These are phyloP conservation scores for Penicillium polonicum DNA, from an alignment of 2,329 filamentous ascomycete genomes.

Conservation along the genomic window DNA sequence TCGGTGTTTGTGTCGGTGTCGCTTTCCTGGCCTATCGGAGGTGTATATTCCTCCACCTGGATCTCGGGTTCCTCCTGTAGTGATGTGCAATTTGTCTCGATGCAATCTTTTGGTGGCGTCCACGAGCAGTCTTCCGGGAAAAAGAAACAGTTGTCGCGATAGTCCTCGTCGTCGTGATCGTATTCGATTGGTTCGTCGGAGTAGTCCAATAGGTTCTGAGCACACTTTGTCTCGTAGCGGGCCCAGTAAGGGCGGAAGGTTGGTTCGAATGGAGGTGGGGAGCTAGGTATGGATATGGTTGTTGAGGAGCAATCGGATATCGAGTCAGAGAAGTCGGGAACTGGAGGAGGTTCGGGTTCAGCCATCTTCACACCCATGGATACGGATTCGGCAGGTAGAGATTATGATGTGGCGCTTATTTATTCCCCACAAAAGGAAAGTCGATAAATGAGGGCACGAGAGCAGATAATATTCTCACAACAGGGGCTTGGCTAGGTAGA, in stretches of 20 bases:
- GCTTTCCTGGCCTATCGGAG: slow-evolving; percentile 7
- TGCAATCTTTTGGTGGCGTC: slow-evolving; percentile 35
- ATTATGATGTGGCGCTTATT: background rate
- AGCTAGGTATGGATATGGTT: background rate
- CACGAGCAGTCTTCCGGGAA: slow-evolving; percentile 46
- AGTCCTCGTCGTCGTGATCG: slow-evolving; percentile 44
- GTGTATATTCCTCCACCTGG: slow-evolving; percentile 15
- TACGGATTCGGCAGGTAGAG: background rate
- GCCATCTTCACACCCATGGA: slow-evolving; percentile 28
- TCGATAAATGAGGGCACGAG: slow-evolving; percentile 1
- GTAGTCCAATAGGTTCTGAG: slow-evolving; percentile 41
- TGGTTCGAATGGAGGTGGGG: slow-evolving; percentile 14
- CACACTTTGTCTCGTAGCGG: slow-evolving; percentile 38
- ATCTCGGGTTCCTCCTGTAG: slow-evolving; percentile 8
- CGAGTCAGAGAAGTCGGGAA: slow-evolving; percentile 15
- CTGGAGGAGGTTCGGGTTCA: slow-evolving; percentile 30
- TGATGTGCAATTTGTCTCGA: slow-evolving; percentile 22
- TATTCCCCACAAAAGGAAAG: slow-evolving; percentile 6
- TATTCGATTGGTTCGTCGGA: slow-evolving; percentile 45
- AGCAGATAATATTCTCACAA: slow-evolving; percentile 16
- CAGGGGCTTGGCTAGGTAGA: background rate
- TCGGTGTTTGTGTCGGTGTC: slow-evolving; percentile 16
- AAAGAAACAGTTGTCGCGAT: slow-evolving; percentile 45
- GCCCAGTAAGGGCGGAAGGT: slow-evolving; percentile 42
- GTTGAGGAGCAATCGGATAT: slow-evolving; percentile 9